Base-by-base conservation (phyloP, 306 rosid species). In the Abrus precatorius region DNA sequence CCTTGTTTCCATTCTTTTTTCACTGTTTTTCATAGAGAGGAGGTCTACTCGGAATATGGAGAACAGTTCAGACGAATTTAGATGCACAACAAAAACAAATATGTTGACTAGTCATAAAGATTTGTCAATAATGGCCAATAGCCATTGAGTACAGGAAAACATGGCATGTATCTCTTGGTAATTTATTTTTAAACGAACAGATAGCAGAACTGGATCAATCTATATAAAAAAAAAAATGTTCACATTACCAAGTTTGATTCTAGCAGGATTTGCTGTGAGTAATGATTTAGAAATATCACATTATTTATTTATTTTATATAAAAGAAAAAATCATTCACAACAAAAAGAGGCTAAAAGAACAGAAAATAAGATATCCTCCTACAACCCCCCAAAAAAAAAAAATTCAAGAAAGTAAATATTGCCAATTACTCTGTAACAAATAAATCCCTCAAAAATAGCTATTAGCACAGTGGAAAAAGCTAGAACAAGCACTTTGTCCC, bases 1-100 rank as follows among this genome's bases (percentile, higher is more conserved):
- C 60, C 49, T 48, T n/a, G 44, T 29, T 77, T 71, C 79, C 78
- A 20, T 76, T 77, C 1, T 32, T 32, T 57, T 43, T 49, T 34
- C 14, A 36, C 63, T 40, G 57, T 44, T 66, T 72, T 13, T 9
- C 27, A 41, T 50, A 32, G 30, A 49, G 62, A 44, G 59, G 77
- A 78, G 29, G 43, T n/a, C 69, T 55, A 57, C 52, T 45, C 63
- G 14, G 29, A 48, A 75, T 52, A 63, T 11, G 60, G 11, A 76
- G 38, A 70, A 69, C 69, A 13, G 28, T 36, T 28, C 55, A 27
- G 44, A 54, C 55, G 36, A 60, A 57, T 56, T 36, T 14, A 38
- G 61, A 59, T 2, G 40, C 48, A 29, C 50, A 67, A 74, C 57
- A 50, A 60, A 50, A 72, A 67, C 28, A 71, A 80, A 61, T 11